phyloP scores from a whole-genome alignment of 148 eudicot species.

The Diospyros kaki region DNA sequence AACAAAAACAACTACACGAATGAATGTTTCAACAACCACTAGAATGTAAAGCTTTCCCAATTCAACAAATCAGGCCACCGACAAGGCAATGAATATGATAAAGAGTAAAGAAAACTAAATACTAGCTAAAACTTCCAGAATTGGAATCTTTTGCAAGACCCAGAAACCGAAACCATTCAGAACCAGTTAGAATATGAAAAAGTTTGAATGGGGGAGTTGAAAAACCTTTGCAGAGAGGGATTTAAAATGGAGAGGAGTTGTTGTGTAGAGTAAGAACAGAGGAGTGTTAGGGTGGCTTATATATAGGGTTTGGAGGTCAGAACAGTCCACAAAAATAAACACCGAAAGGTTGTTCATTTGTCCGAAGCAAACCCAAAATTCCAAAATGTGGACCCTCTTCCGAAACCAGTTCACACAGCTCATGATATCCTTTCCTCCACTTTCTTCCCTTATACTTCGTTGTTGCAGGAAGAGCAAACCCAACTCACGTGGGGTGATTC shows the following conservation, averaged over 20 bases:
- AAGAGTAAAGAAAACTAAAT: slow-evolving; percentile 11
- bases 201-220: neutral
- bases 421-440: neutral
- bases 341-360: slow-evolving; percentile 63
- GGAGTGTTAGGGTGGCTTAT: slow-evolving; percentile 28
- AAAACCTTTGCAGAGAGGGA: slow-evolving; percentile 2
- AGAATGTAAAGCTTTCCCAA: slow-evolving; percentile 10
- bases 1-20: slow-evolving; percentile 10
- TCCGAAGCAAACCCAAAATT: slow-evolving; percentile 42
- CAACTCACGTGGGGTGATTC: too few species aligned
- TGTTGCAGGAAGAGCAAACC: too few species aligned
- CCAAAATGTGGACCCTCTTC: slow-evolving; percentile 37
- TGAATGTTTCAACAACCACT: slow-evolving; percentile 13
- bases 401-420: slow-evolving; percentile 33
- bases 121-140: slow-evolving; percentile 20
- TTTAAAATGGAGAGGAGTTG: neutral
- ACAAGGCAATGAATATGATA: neutral
- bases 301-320: slow-evolving; percentile 47
- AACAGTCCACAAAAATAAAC: slow-evolving; percentile 29
- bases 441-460: too few species aligned
- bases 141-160: slow-evolving; percentile 17
- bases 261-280: slow-evolving; percentile 20
- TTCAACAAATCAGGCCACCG: too few species aligned
- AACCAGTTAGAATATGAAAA: neutral
- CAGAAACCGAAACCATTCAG: slow-evolving; percentile 19